phyloP scores from a whole-genome alignment of 2,329 filamentous ascomycete species.

The Calonectria hongkongensis region DNA sequence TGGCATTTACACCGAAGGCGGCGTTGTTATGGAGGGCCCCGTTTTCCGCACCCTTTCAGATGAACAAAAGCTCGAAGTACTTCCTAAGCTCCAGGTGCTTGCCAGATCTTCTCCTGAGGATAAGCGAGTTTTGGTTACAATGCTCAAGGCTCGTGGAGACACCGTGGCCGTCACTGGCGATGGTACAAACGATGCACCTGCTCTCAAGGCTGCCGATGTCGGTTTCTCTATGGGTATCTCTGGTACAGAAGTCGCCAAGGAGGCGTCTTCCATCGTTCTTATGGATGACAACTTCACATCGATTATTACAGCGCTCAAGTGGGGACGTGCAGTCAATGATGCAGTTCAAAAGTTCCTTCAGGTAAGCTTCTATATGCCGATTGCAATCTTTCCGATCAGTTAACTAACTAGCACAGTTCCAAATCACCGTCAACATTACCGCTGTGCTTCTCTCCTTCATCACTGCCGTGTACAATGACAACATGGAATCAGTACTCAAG shows the following conservation, averaged over 20 bases:
- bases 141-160: constrained; percentile 78
- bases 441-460: constrained; percentile 79
- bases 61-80: constrained; percentile 68
- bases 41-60: constrained; percentile 76
- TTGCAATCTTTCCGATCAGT: too few relatives aligned
- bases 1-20: constrained; percentile 73
- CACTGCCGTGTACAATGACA: constrained; percentile 72
- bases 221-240: constrained; percentile 82
- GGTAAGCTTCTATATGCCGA: not conserved
- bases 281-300: constrained; percentile 81
- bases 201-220: constrained; percentile 79
- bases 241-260: constrained; percentile 79
- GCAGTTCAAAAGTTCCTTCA: constrained; percentile 80
- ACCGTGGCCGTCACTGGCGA: constrained; percentile 80
- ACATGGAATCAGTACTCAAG: constrained; percentile 76
- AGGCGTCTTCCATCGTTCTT: constrained; percentile 79
- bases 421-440: constrained; percentile 82
- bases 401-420: constrained; percentile 66
- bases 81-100: constrained; percentile 79
- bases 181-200: constrained; percentile 80
- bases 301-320: constrained; percentile 79
- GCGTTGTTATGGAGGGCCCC: constrained; percentile 74
- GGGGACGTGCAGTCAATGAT: constrained; percentile 81
- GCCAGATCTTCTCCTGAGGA: constrained; percentile 82
- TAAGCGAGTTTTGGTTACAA: constrained; percentile 79